These are phyloP conservation scores for Apiotrichum porosum DNA, from an alignment of 1,284 basidiomycete genomes.

Conservation along the genomic window DNA sequence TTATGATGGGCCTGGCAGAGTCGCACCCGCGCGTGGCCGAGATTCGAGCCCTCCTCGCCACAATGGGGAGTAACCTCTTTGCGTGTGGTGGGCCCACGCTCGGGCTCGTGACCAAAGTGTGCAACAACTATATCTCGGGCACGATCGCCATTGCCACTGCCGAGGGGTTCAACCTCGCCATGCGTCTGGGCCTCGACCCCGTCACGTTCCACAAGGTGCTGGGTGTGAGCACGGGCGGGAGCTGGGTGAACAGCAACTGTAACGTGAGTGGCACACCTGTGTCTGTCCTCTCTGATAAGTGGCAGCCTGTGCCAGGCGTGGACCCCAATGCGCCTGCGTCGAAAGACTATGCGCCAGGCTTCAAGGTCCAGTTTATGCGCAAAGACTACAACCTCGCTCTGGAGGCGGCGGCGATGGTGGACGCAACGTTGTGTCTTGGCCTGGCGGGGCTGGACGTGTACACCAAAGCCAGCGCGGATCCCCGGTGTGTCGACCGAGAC, in stretches of 20 bases:
- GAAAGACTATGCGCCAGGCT: constrained; percentile 2
- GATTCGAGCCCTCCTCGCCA: not conserved
- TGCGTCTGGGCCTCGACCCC: constrained; percentile 9
- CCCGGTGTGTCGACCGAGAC: constrained; percentile 4
- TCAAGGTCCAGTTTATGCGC: constrained; percentile 11
- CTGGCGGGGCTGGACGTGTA: constrained; percentile 7
- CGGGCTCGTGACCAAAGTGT: constrained; percentile 7
- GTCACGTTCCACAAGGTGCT: constrained; percentile 4
- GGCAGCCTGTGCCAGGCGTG: constrained; percentile 5
- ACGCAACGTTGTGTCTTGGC: constrained; percentile 3
- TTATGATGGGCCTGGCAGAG: constrained; percentile 6
- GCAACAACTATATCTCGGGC: constrained; percentile 15
- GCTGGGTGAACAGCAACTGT: constrained; percentile 7
- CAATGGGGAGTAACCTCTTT: constrained; percentile 10
- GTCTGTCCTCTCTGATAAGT: not conserved
- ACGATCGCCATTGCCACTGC: constrained; percentile 13
- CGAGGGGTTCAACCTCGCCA: constrained; percentile 14
- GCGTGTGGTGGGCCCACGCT: constrained; percentile 9
- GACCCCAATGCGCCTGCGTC: constrained; percentile 2
- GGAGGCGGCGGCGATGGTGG: not conserved
- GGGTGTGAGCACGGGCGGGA: not conserved
- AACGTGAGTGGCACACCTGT: constrained; percentile 2
- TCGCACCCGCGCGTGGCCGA: not conserved
- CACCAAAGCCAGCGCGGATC: not conserved
- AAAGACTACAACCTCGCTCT: constrained; percentile 9